phyloP scores from a whole-genome alignment of 495 filamentous ascomycete genomes.

The Aspergillus bridgeri region DNA sequence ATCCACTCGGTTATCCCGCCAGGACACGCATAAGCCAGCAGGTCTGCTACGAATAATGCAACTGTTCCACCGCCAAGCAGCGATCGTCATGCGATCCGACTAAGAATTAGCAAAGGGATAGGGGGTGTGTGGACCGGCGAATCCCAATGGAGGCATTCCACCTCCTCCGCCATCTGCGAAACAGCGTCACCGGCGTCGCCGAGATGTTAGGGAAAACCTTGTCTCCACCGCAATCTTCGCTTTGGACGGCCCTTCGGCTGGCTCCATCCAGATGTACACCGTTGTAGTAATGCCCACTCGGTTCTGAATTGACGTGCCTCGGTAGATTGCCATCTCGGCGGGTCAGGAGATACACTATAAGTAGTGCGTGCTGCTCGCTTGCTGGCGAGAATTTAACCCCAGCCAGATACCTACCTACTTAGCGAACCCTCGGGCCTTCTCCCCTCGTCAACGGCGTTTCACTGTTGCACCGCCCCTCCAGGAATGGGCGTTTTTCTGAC shows the following conservation, averaged over 20 bases:
- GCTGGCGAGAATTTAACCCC: background rate
- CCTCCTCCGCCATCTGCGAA: background rate
- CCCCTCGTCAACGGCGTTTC: background rate
- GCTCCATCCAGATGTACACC: no score
- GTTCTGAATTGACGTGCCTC: no score
- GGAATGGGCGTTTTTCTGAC: constrained; percentile 2
- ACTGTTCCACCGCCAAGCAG: background rate
- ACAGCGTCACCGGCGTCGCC: background rate
- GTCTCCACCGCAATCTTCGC: background rate
- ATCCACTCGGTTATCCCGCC: background rate
- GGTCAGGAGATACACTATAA: no score
- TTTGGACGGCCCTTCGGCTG: background rate
- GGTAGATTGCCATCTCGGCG: no score
- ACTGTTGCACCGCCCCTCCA: background rate
- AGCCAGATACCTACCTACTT: background rate
- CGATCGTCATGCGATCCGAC: background rate
- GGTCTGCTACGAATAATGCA: no score
- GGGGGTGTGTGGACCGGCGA: background rate
- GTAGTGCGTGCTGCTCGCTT: no score
- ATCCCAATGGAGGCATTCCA: background rate
- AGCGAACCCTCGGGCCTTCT: no score
- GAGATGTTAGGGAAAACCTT: background rate
- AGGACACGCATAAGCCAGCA: background rate
- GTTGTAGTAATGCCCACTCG: no score
- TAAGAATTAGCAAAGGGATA: background rate